Base-by-base conservation (phyloP, 2,329 filamentous ascomycete genomes). In the Aureobasidium uvarum region DNA sequence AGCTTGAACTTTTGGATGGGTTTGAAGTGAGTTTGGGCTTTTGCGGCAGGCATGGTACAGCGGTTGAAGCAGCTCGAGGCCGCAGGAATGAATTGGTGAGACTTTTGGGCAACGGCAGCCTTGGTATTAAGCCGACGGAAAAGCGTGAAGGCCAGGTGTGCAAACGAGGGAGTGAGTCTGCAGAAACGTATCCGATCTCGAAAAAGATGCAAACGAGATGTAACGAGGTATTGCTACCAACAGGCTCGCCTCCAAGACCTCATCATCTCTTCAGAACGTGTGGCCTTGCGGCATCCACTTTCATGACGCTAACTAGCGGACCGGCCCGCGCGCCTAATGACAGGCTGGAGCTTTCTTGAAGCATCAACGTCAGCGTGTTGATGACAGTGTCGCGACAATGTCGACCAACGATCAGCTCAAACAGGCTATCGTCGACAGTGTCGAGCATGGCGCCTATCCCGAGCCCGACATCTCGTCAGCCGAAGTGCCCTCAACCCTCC, bases 1-100 rank as follows among this genome's bases (percentile, higher is more conserved):
- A 91, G 89, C 70, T 89, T 84, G 80, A 99, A 96, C 73, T 85
- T 87, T 74, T 96, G 92, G 56, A 96, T 82, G 72, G 88, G 89
- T 76, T 88, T 91, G 79, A 98, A 98, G 73, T 88, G 85, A 3
- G 79, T 74, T 64, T 74, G 43, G 2, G 18, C n/a, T 45, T 51
- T 66, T n/a, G 59, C 51, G 45, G 58, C 65, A 23, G 65, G 65
- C 65, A 66, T 66, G 8, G 1, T 64, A 48, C 20, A 41, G 33
- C 20, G 36, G 31, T 14, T 45, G 55, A 28, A 28, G 41, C 45
- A 43, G 43, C 52, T n/a, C 18, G 38, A 50, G 51, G 54, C 54
- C 28, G 43, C 41, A 38, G 18, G 6, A 23, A 14, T 51, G 25
- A 16, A 16, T 45, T 33, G 36, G 39, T 46, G 39, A 54, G 50